Conservation (phyloP, 2,329 filamentous ascomycete genomes). For the Paraphaeosphaeria sporulosa region DNA sequence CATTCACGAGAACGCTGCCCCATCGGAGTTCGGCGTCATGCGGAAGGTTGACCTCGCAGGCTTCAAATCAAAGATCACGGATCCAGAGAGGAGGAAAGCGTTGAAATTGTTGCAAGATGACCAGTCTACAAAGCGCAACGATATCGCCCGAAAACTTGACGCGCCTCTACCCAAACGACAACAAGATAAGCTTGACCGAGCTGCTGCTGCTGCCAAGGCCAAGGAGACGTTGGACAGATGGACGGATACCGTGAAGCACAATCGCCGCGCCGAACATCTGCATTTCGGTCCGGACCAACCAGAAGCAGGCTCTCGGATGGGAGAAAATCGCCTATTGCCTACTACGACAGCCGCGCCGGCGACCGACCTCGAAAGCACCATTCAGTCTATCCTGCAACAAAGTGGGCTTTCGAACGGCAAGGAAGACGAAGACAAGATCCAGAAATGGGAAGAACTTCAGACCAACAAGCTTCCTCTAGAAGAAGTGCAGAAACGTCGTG, state of each 20-base stretch:
- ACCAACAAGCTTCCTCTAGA: conserved; percentile 75
- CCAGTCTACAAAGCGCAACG: conserved; percentile 63
- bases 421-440: conserved; percentile 68
- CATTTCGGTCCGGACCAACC: conserved; percentile 84
- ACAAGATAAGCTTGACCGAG: conserved; percentile 83
- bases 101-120: conserved; percentile 77
- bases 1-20: conserved; percentile 67
- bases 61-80: conserved; percentile 74
- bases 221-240: conserved; percentile 90
- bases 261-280: conserved; percentile 88
- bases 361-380: conserved; percentile 84
- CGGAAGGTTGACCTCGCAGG: conserved; percentile 78
- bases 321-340: conserved; percentile 70
- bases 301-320: conserved; percentile 65
- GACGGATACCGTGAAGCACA: conserved; percentile 94
- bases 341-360: conserved; percentile 66
- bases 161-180: conserved; percentile 85
- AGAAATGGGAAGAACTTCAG: conserved; percentile 73
- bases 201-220: conserved; percentile 85
- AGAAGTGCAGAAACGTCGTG: conserved; percentile 75
- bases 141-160: conserved; percentile 73
- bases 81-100: conserved; percentile 78
- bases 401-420: conserved; percentile 76
- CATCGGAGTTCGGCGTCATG: conserved; percentile 66
- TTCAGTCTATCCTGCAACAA: conserved; percentile 88